Conservation (phyloP, 352 stramenopile genomes). For the Bremia lactucae region DNA sequence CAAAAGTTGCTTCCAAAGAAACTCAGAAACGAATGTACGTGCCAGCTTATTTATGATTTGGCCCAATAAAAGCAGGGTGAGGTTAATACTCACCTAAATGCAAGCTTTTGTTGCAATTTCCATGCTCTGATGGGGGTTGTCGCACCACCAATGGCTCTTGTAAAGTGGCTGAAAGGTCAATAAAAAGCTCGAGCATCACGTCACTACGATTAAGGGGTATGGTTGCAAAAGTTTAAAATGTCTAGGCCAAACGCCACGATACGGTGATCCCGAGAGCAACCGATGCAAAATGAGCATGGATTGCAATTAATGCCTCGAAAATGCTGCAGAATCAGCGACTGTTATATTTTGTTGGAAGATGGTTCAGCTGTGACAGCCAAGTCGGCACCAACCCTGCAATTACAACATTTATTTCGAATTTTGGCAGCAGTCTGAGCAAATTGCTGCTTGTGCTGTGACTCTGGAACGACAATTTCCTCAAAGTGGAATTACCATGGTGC, state of each 20-base stretch:
- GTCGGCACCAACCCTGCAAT: slow-evolving; percentile 31
- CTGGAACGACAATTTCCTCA: slow-evolving; percentile 81
- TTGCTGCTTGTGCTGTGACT: slow-evolving; percentile 58
- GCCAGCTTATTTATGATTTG: slow-evolving; percentile 14
- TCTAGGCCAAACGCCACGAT: slow-evolving; percentile 29
- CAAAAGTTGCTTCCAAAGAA: not conserved
- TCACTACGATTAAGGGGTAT: no score
- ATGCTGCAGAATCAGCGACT: slow-evolving; percentile 55
- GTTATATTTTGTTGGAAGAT: no score
- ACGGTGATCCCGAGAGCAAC: slow-evolving; percentile 44
- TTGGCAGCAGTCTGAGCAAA: no score
- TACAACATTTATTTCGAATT: no score
- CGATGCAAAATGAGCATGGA: slow-evolving; percentile 43
- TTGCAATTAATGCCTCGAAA: slow-evolving; percentile 44
- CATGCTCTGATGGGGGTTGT: no score
- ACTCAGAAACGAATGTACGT: slow-evolving; percentile 15
- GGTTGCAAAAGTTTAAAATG: no score
- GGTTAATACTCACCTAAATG: no score
- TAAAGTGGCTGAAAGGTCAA: slow-evolving; percentile 62
- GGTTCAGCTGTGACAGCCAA: no score
- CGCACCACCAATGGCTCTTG: slow-evolving; percentile 34
- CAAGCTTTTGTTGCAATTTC: no score
- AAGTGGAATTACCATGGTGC: slow-evolving; percentile 90
- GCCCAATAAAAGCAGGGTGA: slow-evolving; percentile 1
- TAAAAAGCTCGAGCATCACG: slow-evolving; percentile 35